A percentile compares a stretch with the other conserved stretches of the same genome.
Evolutionary conservation across 805 yeast species (phyloP).

Genomic region (Limtongia smithiae): DNA sequence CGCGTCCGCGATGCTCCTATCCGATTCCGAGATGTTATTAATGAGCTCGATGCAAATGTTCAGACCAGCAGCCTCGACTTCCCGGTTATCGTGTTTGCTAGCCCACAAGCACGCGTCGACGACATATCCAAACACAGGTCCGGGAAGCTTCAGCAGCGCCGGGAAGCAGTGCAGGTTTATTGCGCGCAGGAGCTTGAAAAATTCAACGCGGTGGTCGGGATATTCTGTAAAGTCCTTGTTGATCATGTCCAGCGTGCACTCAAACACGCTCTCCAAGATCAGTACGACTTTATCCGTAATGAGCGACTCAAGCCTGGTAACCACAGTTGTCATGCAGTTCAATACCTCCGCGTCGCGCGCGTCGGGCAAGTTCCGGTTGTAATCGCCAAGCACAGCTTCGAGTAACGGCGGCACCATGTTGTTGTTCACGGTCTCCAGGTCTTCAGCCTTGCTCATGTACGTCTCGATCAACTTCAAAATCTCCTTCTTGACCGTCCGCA

Average conservation of each 20-base stretch:
- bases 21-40: conserved; percentile 76
- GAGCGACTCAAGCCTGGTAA: conserved; percentile 77
- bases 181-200: conserved; percentile 82
- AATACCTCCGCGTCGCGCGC: conserved; percentile 97
- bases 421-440: conserved; percentile 75
- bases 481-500: conserved; percentile 95
- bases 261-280: conserved; percentile 86
- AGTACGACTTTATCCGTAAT: conserved; percentile 86
- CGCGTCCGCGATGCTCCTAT: conserved; percentile 71
- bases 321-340: conserved; percentile 89
- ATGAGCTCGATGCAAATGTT: conserved; percentile 77
- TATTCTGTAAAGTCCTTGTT: conserved; percentile 92
- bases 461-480: conserved; percentile 83
- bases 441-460: conserved; percentile 81
- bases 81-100: conserved; percentile 94
- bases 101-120: conserved; percentile 98
- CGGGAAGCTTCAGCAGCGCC: conserved; percentile 83
- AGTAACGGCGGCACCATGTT: conserved; percentile 80
- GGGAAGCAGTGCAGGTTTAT: conserved; percentile 81
- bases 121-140: conserved; percentile 84
- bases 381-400: conserved; percentile 83
- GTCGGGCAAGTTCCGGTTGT: conserved; percentile 82
- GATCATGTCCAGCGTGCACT: conserved; percentile 92
- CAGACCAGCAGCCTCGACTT: conserved; percentile 90
- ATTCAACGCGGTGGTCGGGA: conserved; percentile 97